Evolutionary conservation across 1,284 basidiomycete genomes (phyloP), one percentile per base, ranked within the genome.

Genomic region (Spongiforma sp.): DNA sequence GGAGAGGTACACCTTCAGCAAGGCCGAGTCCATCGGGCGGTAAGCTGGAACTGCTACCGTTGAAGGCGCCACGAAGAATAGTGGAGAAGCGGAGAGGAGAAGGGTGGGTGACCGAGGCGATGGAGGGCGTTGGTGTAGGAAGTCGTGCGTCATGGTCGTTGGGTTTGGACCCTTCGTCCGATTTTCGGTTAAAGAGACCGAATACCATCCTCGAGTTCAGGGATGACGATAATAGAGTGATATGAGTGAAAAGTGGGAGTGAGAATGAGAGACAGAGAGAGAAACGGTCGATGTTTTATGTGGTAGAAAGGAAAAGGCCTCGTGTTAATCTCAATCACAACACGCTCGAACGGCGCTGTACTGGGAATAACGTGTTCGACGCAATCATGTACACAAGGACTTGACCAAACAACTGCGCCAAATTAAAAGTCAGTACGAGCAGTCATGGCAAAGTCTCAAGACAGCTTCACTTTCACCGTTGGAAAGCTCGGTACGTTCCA

Each of bases 401-500:
- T n/a, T n/a, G n/a, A n/a, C n/a, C n/a, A n/a, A n/a, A n/a, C n/a
- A n/a, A n/a, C n/a, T n/a, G n/a, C n/a, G n/a, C n/a, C n/a, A n/a
- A n/a, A n/a, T n/a, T n/a, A 55, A 61, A 59, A 54, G 37, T 4
- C 59, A 28, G 43, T 46, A 3, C 4, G 1, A 46, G 62, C 67
- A 65, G 61, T 43, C 59, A 77, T 78, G 76, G 58, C 68, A 37
- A 77, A 77, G 62, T 71, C 81, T 19, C 78, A 81, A 65, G 86
- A 87, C 57, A 85, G 83, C 69, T 87, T 85, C 69, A 90, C 84
- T 21, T 91, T 91, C 67, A 91, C 89, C 0, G 85, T 91, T 14
- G 90, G 89, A 53, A 91, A 91, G 79, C 84, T 91, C 41, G 89
- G 87, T 87, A 66, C 63, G 84, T 78, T n/a, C n/a, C n/a, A n/a